These are phyloP conservation scores for Paramarasmius palmivorus DNA, from an alignment of 1,284 basidiomycete genomes.

Conservation along the genomic window DNA sequence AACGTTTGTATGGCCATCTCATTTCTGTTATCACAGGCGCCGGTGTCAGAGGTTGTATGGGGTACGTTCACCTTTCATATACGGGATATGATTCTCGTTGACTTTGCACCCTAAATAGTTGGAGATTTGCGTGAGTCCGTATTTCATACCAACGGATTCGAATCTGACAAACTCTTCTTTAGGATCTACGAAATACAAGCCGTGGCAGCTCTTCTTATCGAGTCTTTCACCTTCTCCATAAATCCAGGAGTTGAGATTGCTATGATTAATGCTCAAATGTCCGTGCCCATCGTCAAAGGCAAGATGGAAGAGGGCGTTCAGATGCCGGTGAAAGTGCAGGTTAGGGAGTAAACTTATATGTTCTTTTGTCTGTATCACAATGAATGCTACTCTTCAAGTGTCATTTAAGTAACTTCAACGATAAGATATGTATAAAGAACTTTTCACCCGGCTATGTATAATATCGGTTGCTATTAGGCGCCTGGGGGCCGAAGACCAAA, in stretches of 20 bases:
- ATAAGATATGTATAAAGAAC: too few species aligned
- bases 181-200: conserved; percentile 27
- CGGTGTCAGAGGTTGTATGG: conserved; percentile 24
- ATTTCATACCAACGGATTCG: background rate
- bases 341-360: too few species aligned
- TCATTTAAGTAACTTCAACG: too few species aligned
- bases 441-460: too few species aligned
- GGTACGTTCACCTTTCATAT: conserved; percentile 13
- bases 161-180: background rate
- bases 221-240: conserved; percentile 24
- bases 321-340: conserved; percentile 14
- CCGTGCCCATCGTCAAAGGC: conserved; percentile 24
- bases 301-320: conserved; percentile 18
- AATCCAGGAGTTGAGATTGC: conserved; percentile 20
- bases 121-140: conserved; percentile 25
- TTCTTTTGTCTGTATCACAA: too few species aligned
- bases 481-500: too few species aligned
- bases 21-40: conserved; percentile 12
- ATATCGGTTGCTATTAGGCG: too few species aligned
- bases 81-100: background rate
- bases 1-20: background rate
- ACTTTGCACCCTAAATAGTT: conserved; percentile 2
- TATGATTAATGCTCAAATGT: conserved; percentile 20
- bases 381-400: too few species aligned
- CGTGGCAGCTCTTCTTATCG: conserved; percentile 22